Percentiles rank a stretch among this genome's conserved stretches.
Evolutionary conservation across 257 asterid species (phyloP).

Genomic region (Fraxinus quadrangulata): DNA sequence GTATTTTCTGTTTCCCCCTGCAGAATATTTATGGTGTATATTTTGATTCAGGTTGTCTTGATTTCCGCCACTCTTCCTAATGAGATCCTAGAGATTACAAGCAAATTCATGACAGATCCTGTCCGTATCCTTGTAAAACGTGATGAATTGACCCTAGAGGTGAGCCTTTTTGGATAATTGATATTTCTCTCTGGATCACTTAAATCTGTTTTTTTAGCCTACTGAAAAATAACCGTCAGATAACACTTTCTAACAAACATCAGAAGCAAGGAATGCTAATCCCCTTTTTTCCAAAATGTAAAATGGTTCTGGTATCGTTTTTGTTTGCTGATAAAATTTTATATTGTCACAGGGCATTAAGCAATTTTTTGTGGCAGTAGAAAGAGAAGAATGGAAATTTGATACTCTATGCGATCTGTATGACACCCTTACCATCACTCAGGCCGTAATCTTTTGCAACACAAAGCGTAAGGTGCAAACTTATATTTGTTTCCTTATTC

Average conservation of each 20-base stretch:
- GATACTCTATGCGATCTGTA: conserved; percentile 93
- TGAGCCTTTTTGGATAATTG: conserved; percentile 21
- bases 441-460: conserved; percentile 96
- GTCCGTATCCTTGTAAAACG: conserved; percentile 97
- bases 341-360: conserved; percentile 75
- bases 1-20: conserved; percentile 12
- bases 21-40: conserved; percentile 8
- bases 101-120: conserved; percentile 99
- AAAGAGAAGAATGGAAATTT: conserved; percentile 95
- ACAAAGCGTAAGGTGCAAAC: conserved; percentile 82
- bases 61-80: conserved; percentile 98
- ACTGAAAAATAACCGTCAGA: background rate
- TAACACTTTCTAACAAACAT: background rate
- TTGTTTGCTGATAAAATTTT: conserved; percentile 8
- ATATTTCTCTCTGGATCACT: background rate
- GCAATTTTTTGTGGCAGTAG: conserved; percentile 96
- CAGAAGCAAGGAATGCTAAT: background rate
- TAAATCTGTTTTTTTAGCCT: background rate
- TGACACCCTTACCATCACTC: conserved; percentile 95
- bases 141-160: conserved; percentile 99
- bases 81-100: conserved; percentile 91
- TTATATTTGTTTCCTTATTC: conserved; percentile 4
- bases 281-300: background rate
- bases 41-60: conserved; percentile 71
- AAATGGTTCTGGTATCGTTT: conserved; percentile 9